These are phyloP conservation scores for Chytriomyces confervae DNA, from an alignment of 192 early-diverging fungal species.

Conservation along the genomic window DNA sequence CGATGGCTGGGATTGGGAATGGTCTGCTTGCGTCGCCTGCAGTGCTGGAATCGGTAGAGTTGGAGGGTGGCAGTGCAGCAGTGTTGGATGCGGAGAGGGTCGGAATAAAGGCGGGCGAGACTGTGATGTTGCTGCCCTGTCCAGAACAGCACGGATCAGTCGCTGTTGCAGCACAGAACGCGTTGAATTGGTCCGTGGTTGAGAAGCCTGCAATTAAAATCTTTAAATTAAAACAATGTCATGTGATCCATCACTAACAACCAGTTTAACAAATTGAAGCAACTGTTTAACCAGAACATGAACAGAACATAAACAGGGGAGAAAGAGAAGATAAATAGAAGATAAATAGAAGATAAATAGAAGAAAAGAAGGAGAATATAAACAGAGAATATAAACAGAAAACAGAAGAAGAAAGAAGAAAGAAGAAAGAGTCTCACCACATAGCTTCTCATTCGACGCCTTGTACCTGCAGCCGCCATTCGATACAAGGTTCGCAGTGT, in stretches of 20 bases:
- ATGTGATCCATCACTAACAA: too few species aligned
- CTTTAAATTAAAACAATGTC: too few species aligned
- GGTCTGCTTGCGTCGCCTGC: neutral
- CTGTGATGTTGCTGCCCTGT: neutral
- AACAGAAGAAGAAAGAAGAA: too few species aligned
- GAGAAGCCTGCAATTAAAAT: neutral
- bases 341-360: too few species aligned
- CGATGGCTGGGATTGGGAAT: slow-evolving; percentile 9
- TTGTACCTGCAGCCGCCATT: neutral
- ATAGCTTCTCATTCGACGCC: neutral
- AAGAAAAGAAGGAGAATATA: too few species aligned
- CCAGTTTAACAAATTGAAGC: too few species aligned
- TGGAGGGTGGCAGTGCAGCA: neutral
- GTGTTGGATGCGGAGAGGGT: neutral
- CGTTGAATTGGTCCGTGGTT: neutral
- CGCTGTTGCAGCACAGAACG: neutral
- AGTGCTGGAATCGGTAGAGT: neutral
- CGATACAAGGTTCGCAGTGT: neutral
- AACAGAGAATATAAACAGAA: too few species aligned
- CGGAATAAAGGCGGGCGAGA: neutral
- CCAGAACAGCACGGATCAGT: neutral
- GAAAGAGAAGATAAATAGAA: too few species aligned
- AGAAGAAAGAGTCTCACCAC: neutral
- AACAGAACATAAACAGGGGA: too few species aligned
- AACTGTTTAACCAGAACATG: too few species aligned